Base-by-base conservation (phyloP, 305 asterid genomes). In the Rubia tinctorum region DNA sequence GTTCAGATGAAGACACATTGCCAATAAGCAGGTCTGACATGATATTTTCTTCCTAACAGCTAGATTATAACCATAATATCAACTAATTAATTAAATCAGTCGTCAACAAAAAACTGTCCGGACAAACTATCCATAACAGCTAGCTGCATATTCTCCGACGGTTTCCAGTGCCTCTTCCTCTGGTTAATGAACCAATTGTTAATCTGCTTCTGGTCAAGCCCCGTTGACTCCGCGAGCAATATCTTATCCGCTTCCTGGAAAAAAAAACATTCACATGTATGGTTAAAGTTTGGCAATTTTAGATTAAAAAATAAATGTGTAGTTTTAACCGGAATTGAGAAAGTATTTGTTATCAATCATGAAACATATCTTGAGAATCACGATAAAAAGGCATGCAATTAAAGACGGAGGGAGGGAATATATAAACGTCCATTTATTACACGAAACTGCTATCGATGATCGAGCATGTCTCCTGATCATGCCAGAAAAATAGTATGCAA, bases 171-270 rank as follows among this genome's bases (percentile, higher is more conserved):
- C 17, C 98, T 74, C 73, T 93, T 93, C 87, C 98, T 86, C 71
- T 92, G 97, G 72, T 92, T 92, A 61, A 89, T 90, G 79, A 91
- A 91, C 97, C 97, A 91, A 69, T 91, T 91, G 80, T 88, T 91
- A 18, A 91, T 91, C 79, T 91, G 97, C 85, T 88, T 91, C 77
- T 87, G 92, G 75, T 90, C 98, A 0, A 93, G 83, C 40, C 96
- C 97, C 18, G 97, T 93, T 22, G 80, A 67, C 72, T 85, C 93
- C 0, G 96, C 92, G 80, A 93, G 58, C 6, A 81, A 87, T 2
- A 82, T 77, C 67, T 91, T 93, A 85, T 91, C 98, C 18, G 80
- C 90, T 73, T 93, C 98, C 98, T 93, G 13, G n/a, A 30, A 62
- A 7, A 27, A 58, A 20, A 58, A 14, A 58, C 3, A 30, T 30